Evolutionary conservation across 805 yeast genomes (phyloP).

Genomic region (Phaffomyces antillensis): DNA sequence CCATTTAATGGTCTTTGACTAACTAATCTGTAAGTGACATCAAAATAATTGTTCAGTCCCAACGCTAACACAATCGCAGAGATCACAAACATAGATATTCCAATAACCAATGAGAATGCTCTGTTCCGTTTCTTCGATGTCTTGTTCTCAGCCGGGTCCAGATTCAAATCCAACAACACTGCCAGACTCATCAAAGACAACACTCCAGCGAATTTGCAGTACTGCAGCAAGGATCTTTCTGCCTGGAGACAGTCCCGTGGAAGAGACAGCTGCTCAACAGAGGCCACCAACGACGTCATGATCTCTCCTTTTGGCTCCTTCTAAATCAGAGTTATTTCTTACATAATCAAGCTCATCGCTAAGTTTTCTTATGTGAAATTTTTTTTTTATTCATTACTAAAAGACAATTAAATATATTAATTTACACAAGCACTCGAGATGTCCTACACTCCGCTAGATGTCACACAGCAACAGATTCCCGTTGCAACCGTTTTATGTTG

Average conservation of each 20-base stretch:
- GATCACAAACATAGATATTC: constrained; percentile 10
- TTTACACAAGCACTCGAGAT: constrained; percentile 11
- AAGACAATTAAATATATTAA: background rate
- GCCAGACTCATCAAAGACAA: constrained; percentile 17
- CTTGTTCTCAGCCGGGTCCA: constrained; percentile 1
- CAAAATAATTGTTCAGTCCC: constrained; percentile 18
- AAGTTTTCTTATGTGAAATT: background rate
- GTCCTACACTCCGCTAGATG: constrained; percentile 33
- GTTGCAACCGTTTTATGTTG: constrained; percentile 91
- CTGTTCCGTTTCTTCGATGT: background rate
- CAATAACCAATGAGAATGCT: constrained; percentile 10
- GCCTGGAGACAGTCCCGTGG: constrained; percentile 25
- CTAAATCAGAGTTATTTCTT: background rate
- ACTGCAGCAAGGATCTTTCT: constrained; percentile 19
- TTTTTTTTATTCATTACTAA: background rate
- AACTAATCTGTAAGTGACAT: constrained; percentile 11
- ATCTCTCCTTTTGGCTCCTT: too few relatives aligned
- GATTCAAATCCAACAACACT: constrained; percentile 14
- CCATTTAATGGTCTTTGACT: constrained; percentile 11
- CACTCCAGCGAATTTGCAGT: constrained; percentile 16
- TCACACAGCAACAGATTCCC: constrained; percentile 26
- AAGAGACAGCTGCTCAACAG: constrained; percentile 2
- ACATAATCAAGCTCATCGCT: constrained; percentile 7
- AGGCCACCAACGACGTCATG: background rate
- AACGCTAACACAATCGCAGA: constrained; percentile 7